phyloP scores from a whole-genome alignment of 2,329 filamentous ascomycete genomes.

The Aspergillus sergii region DNA sequence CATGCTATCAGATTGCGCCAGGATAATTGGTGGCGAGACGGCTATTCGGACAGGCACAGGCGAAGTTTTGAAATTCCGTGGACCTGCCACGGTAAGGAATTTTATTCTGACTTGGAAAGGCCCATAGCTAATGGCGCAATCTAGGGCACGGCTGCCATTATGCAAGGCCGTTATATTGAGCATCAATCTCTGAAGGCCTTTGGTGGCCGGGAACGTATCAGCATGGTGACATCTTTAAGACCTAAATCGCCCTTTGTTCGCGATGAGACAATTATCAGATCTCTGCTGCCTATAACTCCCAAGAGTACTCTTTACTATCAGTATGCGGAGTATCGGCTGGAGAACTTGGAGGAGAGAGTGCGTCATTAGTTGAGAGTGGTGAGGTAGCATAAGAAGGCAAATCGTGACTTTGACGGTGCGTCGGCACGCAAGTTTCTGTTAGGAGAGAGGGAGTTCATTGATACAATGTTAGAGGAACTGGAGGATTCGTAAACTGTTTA shows the following conservation, averaged over 20 bases:
- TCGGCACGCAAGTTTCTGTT: background rate
- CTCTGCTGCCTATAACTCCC: slow-evolving; percentile 62
- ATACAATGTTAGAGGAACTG: background rate
- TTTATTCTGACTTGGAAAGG: background rate
- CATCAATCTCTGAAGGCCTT: slow-evolving; percentile 64
- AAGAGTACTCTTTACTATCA: slow-evolving; percentile 59
- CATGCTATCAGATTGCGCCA: slow-evolving; percentile 65
- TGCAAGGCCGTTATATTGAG: slow-evolving; percentile 69
- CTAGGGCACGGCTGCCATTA: slow-evolving; percentile 64
- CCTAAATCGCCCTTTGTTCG: slow-evolving; percentile 56
- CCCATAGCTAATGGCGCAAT: background rate
- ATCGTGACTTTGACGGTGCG: background rate
- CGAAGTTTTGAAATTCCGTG: slow-evolving; percentile 60
- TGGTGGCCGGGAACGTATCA: slow-evolving; percentile 63
- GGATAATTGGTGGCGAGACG: slow-evolving; percentile 68
- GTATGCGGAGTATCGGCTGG: slow-evolving; percentile 64
- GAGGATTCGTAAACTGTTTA: background rate
- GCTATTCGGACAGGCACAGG: slow-evolving; percentile 59
- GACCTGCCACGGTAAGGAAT: slow-evolving; percentile 59
- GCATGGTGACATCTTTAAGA: slow-evolving; percentile 67
- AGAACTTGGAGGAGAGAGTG: slow-evolving; percentile 61
- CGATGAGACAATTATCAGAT: slow-evolving; percentile 65
- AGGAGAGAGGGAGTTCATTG: background rate
- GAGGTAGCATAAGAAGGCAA: background rate
- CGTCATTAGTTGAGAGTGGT: background rate